Evolutionary conservation across 73 alveolate species (phyloP).

Genomic region (Symbiodinium pilosum): DNA sequence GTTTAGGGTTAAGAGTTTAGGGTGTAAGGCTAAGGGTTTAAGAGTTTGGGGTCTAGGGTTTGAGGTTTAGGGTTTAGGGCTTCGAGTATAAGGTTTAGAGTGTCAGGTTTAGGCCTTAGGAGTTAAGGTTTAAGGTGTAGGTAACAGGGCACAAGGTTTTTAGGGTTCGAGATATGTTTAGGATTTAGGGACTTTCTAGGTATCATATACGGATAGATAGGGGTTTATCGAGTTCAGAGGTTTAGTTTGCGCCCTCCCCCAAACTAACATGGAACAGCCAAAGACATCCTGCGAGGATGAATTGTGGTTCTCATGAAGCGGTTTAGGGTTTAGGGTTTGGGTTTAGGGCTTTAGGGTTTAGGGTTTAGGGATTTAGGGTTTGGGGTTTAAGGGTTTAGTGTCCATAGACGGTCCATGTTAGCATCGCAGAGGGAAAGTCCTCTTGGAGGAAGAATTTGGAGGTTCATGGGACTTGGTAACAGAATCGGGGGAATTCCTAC

Average conservation of each 20-base stretch:
- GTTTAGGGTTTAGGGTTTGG: not conserved
- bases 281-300: too few relatives aligned
- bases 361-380: slow-evolving; percentile 2
- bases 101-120: not conserved
- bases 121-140: not conserved
- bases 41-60: not conserved
- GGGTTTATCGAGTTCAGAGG: not conserved
- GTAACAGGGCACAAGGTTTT: not conserved
- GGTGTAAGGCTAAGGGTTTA: not conserved
- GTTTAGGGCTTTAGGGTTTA: not conserved
- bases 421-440: too few relatives aligned
- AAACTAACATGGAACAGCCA: too few relatives aligned
- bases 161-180: not conserved
- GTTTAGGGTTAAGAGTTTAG: not conserved
- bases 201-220: not conserved
- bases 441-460: too few relatives aligned
- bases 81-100: not conserved
- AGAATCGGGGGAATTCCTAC: too few relatives aligned
- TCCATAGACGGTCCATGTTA: too few relatives aligned
- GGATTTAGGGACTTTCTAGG: too few relatives aligned
- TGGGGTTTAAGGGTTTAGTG: not conserved
- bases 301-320: too few relatives aligned
- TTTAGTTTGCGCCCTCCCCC: too few relatives aligned
- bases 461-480: too few relatives aligned
- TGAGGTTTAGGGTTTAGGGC: not conserved